A percentile compares a stretch with the other conserved stretches of the same genome.
phyloP scores from a whole-genome alignment of 768 basidiomycete species.

The Rhodotorula taiwanensis region DNA sequence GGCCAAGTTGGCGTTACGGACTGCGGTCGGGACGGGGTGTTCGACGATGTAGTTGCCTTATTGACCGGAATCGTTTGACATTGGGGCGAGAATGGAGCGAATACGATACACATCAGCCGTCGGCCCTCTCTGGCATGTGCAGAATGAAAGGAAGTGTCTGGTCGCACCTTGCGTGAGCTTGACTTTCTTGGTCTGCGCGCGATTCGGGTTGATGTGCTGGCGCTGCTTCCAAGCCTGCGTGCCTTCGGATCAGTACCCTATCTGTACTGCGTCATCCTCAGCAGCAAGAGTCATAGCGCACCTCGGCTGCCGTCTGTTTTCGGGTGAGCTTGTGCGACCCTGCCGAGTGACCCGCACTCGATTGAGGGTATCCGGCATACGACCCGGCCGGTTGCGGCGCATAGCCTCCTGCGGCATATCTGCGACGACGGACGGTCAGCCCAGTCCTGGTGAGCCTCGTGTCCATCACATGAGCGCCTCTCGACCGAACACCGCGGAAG shows the following conservation, averaged over 20 bases:
- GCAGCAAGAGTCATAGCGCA: neutral
- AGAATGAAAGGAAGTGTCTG: slow-evolving; percentile 58
- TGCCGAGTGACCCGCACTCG: slow-evolving; percentile 1
- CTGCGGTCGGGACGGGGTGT: slow-evolving; percentile 38
- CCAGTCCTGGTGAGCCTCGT: too few relatives aligned
- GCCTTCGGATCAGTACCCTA: too few relatives aligned
- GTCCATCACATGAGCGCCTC: neutral
- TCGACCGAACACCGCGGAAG: neutral
- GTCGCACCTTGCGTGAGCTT: slow-evolving; percentile 85
- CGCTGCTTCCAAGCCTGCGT: slow-evolving; percentile 37
- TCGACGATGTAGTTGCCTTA: slow-evolving; percentile 44
- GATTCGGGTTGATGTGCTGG: slow-evolving; percentile 37
- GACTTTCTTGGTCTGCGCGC: slow-evolving; percentile 67
- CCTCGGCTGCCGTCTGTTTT: slow-evolving; percentile 31
- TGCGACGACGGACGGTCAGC: neutral
- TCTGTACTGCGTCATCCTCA: too few relatives aligned
- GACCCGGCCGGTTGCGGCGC: slow-evolving; percentile 15
- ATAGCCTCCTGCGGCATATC: slow-evolving; percentile 14
- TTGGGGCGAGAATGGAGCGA: slow-evolving; percentile 60
- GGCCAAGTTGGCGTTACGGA: slow-evolving; percentile 33
- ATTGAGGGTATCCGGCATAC: slow-evolving; percentile 8
- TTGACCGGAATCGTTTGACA: slow-evolving; percentile 42
- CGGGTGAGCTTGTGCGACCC: slow-evolving; percentile 7
- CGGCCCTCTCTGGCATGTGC: slow-evolving; percentile 42
- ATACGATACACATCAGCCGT: neutral